Evolutionary conservation across 495 filamentous ascomycete species (phyloP), one percentile per base, ranked within the genome.

Genomic region (Penicillium psychrofluorescens): DNA sequence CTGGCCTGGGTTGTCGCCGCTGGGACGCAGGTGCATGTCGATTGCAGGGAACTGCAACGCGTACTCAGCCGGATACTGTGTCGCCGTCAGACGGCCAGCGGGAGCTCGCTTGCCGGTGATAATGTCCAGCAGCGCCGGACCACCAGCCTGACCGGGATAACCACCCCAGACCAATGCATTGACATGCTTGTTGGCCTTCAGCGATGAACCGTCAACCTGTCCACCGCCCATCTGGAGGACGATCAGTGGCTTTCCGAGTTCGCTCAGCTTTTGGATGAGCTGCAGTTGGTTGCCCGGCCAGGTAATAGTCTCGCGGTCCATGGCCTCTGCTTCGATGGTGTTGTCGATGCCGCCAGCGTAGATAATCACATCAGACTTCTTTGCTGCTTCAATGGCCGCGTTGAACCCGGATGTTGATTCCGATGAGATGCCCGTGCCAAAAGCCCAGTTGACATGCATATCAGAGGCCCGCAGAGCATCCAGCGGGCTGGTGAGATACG

Each of bases 141-240:
- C 77, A 14, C 77, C 78, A 11, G 72, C 68, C 51, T 82, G 78
- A n/a, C 78, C 77, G 0, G 76, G 77, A 52, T 80, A 81, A 2
- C 76, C 77, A 10, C 63, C 78, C 77, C 77, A 82, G 12, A 80
- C 35, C 6, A 82, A 56, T 2, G 76, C 67, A 31, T 66, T 71
- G 42, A 82, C 62, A 41, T 75, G 72, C 9, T 61, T 52, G 55
- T 74, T 77, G 16, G 45, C 38, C 11, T 77, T 66, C 7, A 84
- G 47, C 0, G 76, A 58, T 0, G 74, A 73, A 31, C 73, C 70
- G 46, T 84, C 79, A 9, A 81, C 52, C 49, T 79, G 75, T 5
- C 71, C 73, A 45, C 78, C 80, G 37, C 79, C 79, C 72, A 81
- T 75, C 43, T 81, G 75, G 0, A 81, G 52, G 0, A 84, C 69